Conservation (phyloP, 148 eudicot genomes). For the Rhododendron griersonianum region DNA sequence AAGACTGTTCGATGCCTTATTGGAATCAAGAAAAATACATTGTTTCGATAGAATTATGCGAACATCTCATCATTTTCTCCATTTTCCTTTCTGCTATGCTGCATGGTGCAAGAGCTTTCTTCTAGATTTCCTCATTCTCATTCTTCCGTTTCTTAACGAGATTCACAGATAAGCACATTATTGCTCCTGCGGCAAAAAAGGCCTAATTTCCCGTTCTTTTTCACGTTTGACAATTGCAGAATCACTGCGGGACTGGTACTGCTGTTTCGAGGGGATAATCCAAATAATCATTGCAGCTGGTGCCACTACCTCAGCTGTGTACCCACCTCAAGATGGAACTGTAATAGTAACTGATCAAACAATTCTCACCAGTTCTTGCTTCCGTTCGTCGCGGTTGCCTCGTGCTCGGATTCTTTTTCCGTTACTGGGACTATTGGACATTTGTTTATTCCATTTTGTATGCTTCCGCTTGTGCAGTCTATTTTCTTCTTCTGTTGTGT, state of each 20-base stretch:
- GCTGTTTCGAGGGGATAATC: constrained; percentile 62
- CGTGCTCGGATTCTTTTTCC: background rate
- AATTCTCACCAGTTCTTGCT: background rate
- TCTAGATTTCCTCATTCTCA: background rate
- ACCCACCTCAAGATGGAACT: constrained; percentile 64
- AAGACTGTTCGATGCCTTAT: background rate
- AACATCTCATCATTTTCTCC: background rate
- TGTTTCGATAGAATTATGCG: background rate
- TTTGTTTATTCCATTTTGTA: constrained; percentile 7
- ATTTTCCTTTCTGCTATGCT: background rate
- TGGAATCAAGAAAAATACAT: background rate
- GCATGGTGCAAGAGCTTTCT: background rate
- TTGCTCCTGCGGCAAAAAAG: background rate
- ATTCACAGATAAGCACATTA: background rate
- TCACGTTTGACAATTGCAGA: constrained; percentile 25
- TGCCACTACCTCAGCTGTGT: constrained; percentile 75
- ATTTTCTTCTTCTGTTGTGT: background rate
- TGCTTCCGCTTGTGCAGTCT: constrained; percentile 1
- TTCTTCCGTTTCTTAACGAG: background rate
- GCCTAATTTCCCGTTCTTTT: background rate
- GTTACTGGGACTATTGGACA: background rate
- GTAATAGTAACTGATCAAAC: constrained; percentile 19
- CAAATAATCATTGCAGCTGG: constrained; percentile 63
- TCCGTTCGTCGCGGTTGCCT: background rate
- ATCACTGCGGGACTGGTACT: constrained; percentile 45